A percentile compares a stretch with the other conserved stretches of the same genome.
Evolutionary conservation across 805 yeast species (phyloP).

Genomic region (Yamadazyma nakazawae): DNA sequence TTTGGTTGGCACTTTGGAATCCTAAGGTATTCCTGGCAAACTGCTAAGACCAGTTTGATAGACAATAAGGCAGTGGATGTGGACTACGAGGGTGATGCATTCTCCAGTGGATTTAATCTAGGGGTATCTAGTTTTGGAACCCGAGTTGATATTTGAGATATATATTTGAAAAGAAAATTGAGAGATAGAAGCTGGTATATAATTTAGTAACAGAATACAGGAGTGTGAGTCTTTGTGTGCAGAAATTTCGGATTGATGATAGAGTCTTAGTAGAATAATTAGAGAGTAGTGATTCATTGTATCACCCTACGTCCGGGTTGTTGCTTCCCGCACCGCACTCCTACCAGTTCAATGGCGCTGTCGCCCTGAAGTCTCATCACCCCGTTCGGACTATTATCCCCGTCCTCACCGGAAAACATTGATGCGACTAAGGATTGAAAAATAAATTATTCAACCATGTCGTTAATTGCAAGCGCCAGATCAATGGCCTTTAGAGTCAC

Average conservation of each 20-base stretch:
- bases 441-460: constrained; percentile 7
- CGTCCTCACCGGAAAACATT: constrained; percentile 16
- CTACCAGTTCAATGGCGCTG: not conserved
- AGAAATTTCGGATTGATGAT: too few relatives aligned
- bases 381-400: not conserved
- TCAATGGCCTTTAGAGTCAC: constrained; percentile 17
- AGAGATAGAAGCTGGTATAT: too few relatives aligned
- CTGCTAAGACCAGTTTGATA: constrained; percentile 70
- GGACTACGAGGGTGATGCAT: constrained; percentile 50
- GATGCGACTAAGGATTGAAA: constrained; percentile 16
- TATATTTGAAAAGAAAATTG: not conserved
- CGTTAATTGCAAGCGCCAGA: constrained; percentile 9
- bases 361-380: not conserved
- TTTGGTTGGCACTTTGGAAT: constrained; percentile 83
- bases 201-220: too few relatives aligned
- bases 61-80: constrained; percentile 51
- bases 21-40: constrained; percentile 90
- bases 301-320: not conserved
- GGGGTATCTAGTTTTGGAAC: constrained; percentile 2
- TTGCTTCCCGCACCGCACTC: not conserved
- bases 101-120: not conserved
- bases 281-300: not conserved
- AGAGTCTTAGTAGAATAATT: too few relatives aligned
- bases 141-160: not conserved
- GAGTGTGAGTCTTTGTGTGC: too few relatives aligned